Conservation (phyloP, 1,284 basidiomycete species). For the Ustilago crameri region DNA sequence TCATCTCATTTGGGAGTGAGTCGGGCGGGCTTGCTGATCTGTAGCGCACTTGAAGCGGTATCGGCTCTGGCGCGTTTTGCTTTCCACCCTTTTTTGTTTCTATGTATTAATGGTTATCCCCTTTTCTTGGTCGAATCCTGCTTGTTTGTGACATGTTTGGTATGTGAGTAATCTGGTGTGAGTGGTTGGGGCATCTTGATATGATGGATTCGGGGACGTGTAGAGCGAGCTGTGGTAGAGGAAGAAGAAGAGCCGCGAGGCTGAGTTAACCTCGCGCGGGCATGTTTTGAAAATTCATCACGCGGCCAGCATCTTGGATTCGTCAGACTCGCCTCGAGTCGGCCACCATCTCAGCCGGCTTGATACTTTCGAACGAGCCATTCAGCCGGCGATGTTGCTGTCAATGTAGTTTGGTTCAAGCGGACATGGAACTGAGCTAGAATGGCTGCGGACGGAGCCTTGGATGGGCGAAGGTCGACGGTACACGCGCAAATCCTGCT, state of each 20-base stretch:
- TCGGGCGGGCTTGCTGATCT: neutral
- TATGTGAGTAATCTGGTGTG: neutral
- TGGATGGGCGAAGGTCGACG: neutral
- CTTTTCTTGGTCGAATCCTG: constrained; percentile 24
- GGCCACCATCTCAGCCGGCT: too few relatives aligned
- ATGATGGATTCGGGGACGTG: neutral
- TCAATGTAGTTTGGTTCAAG: neutral
- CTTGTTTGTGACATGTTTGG: neutral
- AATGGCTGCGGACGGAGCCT: too few relatives aligned
- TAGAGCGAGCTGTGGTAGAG: neutral
- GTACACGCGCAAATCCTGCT: neutral
- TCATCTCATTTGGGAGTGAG: neutral
- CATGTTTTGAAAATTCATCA: constrained; percentile 21
- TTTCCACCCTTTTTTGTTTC: constrained; percentile 33
- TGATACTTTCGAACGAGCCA: neutral
- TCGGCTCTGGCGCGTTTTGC: constrained; percentile 19
- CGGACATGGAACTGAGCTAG: too few relatives aligned
- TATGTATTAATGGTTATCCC: constrained; percentile 52
- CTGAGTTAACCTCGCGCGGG: neutral
- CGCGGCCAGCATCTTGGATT: constrained; percentile 16
- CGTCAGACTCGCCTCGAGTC: neutral
- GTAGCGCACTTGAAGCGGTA: constrained; percentile 5
- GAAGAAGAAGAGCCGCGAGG: neutral
- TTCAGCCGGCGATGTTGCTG: neutral
- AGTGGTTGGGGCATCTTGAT: neutral